phyloP scores from a whole-genome alignment of 345 rosid species.

The Citrus mangshanensis region DNA sequence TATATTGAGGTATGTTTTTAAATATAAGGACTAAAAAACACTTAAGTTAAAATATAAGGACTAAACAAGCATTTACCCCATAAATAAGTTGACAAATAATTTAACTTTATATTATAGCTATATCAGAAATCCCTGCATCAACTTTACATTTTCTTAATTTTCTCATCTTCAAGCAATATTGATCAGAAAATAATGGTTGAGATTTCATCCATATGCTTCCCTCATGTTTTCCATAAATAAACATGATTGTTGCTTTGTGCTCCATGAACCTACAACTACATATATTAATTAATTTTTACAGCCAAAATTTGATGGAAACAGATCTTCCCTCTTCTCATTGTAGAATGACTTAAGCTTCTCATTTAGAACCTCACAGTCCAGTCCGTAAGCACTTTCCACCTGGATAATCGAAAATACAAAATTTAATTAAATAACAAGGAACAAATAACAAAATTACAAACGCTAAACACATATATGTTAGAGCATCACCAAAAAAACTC shows the following conservation, averaged over 20 bases:
- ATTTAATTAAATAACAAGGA: background rate
- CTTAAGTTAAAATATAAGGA: no score
- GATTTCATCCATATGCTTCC: background rate
- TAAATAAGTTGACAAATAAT: background rate
- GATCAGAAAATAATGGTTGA: background rate
- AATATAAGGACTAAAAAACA: no score
- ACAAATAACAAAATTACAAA: background rate
- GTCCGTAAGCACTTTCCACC: conserved; percentile 17
- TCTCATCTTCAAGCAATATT: background rate
- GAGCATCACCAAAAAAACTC: no score
- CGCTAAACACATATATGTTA: no score
- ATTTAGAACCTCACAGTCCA: conserved; percentile 25
- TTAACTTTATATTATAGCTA: no score
- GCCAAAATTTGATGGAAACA: background rate
- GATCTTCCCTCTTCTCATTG: background rate
- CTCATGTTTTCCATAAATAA: background rate
- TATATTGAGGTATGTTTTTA: no score
- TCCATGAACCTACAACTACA: background rate
- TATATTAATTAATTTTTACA: background rate
- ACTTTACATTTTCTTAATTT: no score
- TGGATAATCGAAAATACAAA: conserved; percentile 2
- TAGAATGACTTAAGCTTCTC: conserved; percentile 28
- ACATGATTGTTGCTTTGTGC: background rate
- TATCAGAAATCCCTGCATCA: background rate
- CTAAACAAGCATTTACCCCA: no score